Base-by-base conservation (phyloP, 306 rosid species). In the Corylus avellana region DNA sequence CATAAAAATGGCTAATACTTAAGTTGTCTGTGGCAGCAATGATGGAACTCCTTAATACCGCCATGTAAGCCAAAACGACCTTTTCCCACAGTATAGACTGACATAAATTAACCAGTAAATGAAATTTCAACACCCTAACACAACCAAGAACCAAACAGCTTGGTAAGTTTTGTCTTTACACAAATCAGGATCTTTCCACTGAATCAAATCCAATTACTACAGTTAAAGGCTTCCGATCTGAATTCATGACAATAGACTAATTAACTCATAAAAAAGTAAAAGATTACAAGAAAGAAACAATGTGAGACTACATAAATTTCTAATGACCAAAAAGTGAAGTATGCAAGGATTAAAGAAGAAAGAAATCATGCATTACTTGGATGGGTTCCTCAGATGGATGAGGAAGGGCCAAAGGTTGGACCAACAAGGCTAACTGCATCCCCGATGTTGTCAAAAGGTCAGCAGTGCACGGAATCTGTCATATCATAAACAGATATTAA, bases 391-490 rank as follows among this genome's bases (percentile, higher is more conserved):
- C 99, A 59, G 97, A 90, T 56, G 93, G 90, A 87, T 95, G 99
- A 81, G 95, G 94, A 89, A 95, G 94, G 80, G 97, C 94, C 86
- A 95, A 87, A 50, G 99, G 99, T 81, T 95, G 98, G 84, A 95
- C 97, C 87, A 93, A 74, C 93, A 93, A 86, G 85, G 99, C 96
- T 81, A 95, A 88, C 62, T 93, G 98, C 99, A 95, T 93, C 78
- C 98, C 99, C 76, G 99, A 93, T 74, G 98, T 93, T 85, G 88
- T 61, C 90, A 95, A 84, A 77, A 95, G 94, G 83, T 95, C 98
- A 79, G 90, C 87, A 39, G 99, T 93, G 88, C 90, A 90, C 64
- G 99, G 98, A 79, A 93, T 84, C 99, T 95, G 91, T 55, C 59
- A 82, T 68, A 79, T 50, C 76, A 83, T 76, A 58, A 73, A 62